These are phyloP conservation scores for Narthecium ossifragum DNA, from an alignment of 106 monocot genomes.

Conservation along the genomic window DNA sequence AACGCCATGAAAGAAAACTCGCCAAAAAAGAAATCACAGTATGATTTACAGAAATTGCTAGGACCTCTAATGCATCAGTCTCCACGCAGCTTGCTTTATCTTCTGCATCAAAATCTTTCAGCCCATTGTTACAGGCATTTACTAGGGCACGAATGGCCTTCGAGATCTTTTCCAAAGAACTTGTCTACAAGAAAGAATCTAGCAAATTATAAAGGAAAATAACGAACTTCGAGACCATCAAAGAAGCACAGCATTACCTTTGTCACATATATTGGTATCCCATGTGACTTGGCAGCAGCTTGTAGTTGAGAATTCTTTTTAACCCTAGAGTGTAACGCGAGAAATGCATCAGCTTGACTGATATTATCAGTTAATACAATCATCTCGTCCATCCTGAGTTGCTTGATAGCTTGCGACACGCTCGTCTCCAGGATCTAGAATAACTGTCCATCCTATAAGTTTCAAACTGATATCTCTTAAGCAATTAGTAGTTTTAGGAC, in stretches of 20 bases:
- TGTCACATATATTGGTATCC: conserved; percentile 66
- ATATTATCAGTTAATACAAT: conserved; percentile 65
- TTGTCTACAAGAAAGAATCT: conserved; percentile 32
- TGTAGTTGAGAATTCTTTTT: conserved; percentile 85
- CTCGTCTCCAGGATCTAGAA: conserved; percentile 73
- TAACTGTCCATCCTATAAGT: conserved; percentile 50
- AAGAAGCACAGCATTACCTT: conserved; percentile 41
- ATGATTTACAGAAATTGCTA: not conserved
- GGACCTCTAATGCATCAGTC: conserved; percentile 77
- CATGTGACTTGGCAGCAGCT: conserved; percentile 47
- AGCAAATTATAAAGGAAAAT: not conserved
- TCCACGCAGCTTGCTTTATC: conserved; percentile 31
- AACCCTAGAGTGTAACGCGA: conserved; percentile 69
- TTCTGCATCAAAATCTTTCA: conserved; percentile 20
- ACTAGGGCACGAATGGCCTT: conserved; percentile 63
- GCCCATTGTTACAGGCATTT: conserved; percentile 27
- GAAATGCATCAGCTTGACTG: conserved; percentile 76
- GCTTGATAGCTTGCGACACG: conserved; percentile 66
- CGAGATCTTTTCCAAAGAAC: conserved; percentile 54
- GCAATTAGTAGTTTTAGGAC: too few species aligned
- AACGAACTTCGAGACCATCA: not conserved
- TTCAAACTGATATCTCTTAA: conserved; percentile 4
- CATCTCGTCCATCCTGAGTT: conserved; percentile 47
- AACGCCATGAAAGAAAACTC: not conserved
- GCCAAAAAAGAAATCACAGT: conserved; percentile 3